phyloP scores from a whole-genome alignment of 345 rosid species.

The Populus nigra region DNA sequence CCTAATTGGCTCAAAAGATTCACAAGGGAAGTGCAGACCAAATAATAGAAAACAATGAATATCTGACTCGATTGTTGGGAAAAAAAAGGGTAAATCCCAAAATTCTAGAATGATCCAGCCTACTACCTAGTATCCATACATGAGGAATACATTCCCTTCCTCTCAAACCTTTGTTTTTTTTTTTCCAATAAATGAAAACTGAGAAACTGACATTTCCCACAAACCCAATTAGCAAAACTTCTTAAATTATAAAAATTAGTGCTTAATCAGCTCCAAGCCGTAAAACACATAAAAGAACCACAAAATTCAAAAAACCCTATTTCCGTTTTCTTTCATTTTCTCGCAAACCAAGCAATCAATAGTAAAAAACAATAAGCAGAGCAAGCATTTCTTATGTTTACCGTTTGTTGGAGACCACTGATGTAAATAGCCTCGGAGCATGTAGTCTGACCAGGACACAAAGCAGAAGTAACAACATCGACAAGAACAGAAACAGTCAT shows the following conservation, averaged over 20 bases:
- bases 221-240: not conserved
- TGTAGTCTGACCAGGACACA: constrained; percentile 47
- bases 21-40: not conserved
- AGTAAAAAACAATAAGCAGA: not conserved
- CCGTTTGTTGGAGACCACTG: constrained; percentile 56
- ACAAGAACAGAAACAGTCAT: constrained; percentile 66
- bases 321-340: not conserved
- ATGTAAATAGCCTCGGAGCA: constrained; percentile 52
- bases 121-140: not conserved
- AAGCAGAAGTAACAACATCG: constrained; percentile 47
- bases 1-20: not conserved
- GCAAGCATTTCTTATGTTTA: not conserved
- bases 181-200: not conserved
- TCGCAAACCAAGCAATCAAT: not conserved
- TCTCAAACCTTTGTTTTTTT: not conserved
- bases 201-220: not conserved
- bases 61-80: not conserved
- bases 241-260: not conserved
- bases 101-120: not conserved
- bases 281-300: not conserved
- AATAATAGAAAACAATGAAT: not conserved
- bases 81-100: not conserved
- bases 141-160: not conserved
- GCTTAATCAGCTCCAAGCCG: not conserved
- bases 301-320: not conserved